phyloP scores from a whole-genome alignment of 75 land plant genomes.

The Azolla pinnata region DNA sequence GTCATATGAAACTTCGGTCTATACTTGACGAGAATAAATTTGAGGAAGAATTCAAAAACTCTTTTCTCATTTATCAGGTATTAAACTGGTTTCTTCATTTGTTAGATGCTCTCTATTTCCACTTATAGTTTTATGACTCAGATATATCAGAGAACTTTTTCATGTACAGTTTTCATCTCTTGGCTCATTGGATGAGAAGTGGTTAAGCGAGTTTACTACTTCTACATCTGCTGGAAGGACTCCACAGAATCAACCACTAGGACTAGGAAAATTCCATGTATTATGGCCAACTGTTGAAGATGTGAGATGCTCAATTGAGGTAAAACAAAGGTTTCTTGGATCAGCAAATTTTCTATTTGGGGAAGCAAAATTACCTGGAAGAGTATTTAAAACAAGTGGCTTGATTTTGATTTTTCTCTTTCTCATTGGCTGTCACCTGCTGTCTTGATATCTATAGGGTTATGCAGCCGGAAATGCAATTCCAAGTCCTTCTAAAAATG shows the following conservation, averaged over 20 bases:
- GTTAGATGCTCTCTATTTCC: too few species aligned
- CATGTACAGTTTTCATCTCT: slow-evolving; percentile 82
- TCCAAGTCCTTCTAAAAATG: slow-evolving; percentile 93
- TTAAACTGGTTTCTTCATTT: too few species aligned
- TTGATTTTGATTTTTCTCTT: not conserved
- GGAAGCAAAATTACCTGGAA: too few species aligned
- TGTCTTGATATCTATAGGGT: slow-evolving; percentile 37
- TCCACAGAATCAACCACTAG: slow-evolving; percentile 46
- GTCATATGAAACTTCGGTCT: slow-evolving; percentile 85
- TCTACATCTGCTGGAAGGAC: slow-evolving; percentile 68
- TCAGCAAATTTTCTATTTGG: not conserved
- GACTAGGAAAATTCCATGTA: slow-evolving; percentile 52
- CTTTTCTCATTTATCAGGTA: slow-evolving; percentile 86
- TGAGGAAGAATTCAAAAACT: slow-evolving; percentile 51
- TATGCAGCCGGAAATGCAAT: slow-evolving; percentile 92
- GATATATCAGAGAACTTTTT: too few species aligned
- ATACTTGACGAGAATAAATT: slow-evolving; percentile 58
- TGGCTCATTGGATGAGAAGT: slow-evolving; percentile 95
- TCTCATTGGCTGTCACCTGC: not conserved
- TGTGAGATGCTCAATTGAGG: slow-evolving; percentile 92
- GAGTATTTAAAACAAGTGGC: too few species aligned
- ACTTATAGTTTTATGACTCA: too few species aligned
- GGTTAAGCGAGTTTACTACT: slow-evolving; percentile 66
- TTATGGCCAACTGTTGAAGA: slow-evolving; percentile 96
- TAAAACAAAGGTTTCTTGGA: slow-evolving; percentile 11